Conservation (phyloP, 1,284 basidiomycete genomes). For the Trichosporon faecale region DNA sequence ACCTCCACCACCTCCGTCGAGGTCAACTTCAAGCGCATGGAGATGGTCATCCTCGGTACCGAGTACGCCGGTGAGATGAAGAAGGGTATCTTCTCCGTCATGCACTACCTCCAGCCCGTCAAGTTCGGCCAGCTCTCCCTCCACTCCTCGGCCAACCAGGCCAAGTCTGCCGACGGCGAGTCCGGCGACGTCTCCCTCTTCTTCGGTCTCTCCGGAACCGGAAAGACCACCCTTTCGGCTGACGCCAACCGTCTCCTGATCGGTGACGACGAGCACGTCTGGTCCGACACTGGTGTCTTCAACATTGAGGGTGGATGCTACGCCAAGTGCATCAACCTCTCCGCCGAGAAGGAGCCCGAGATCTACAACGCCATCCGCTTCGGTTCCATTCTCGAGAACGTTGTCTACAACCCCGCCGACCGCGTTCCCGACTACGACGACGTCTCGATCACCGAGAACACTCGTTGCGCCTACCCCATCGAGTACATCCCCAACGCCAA, state of each 20-base stretch:
- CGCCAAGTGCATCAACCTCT: conserved; percentile 97
- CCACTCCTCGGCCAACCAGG: conserved; percentile 92
- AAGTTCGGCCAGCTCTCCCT: conserved; percentile 97
- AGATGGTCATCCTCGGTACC: conserved; percentile 99
- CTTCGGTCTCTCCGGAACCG: conserved; percentile 98
- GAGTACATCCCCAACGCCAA: conserved; percentile 94
- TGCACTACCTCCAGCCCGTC: conserved; percentile 99
- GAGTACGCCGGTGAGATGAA: conserved; percentile 99
- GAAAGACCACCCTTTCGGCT: conserved; percentile 95
- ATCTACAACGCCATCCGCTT: conserved; percentile 94
- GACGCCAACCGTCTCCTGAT: conserved; percentile 87
- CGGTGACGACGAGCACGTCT: conserved; percentile 97
- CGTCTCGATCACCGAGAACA: conserved; percentile 96
- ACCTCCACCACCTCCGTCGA: conserved; percentile 97
- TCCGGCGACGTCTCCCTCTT: conserved; percentile 93
- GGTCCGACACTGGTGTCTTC: conserved; percentile 97
- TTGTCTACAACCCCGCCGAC: conserved; percentile 88
- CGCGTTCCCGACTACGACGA: conserved; percentile 95
- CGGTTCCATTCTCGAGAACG: conserved; percentile 97
- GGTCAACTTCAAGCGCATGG: conserved; percentile 99
- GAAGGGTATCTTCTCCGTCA: conserved; percentile 99
- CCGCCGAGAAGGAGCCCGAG: conserved; percentile 92
- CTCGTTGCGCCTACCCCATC: conserved; percentile 96
- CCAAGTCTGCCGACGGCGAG: conserved; percentile 64
- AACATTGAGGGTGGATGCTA: conserved; percentile 99